These are phyloP conservation scores for Phytophthora foliorum DNA, from an alignment of 352 stramenopile genomes.

Conservation along the genomic window DNA sequence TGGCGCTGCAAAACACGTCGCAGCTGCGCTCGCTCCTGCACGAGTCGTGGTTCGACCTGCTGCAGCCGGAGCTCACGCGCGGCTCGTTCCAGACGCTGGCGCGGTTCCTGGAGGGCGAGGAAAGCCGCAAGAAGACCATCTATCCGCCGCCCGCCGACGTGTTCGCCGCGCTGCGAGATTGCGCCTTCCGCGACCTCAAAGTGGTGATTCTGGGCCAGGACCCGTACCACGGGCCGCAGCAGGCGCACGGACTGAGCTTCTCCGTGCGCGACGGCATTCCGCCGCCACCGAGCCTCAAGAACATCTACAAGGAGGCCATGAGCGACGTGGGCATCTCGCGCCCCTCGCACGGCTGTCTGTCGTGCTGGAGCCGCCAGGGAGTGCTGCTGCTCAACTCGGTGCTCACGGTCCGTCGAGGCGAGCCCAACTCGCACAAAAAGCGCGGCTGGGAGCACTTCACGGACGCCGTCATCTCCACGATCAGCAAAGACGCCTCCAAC, in stretches of 20 bases:
- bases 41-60: slow-evolving; percentile 63
- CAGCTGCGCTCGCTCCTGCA: slow-evolving; percentile 60
- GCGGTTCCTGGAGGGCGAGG: slow-evolving; percentile 61
- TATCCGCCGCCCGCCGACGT: slow-evolving; percentile 90
- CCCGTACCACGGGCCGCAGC: slow-evolving; percentile 88
- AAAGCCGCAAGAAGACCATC: slow-evolving; percentile 77
- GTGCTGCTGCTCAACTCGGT: slow-evolving; percentile 99
- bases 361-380: slow-evolving; percentile 94
- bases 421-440: slow-evolving; percentile 97
- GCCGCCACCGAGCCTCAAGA: slow-evolving; percentile 95
- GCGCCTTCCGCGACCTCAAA: slow-evolving; percentile 87
- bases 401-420: slow-evolving; percentile 94
- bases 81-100: slow-evolving; percentile 59
- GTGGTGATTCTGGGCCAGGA: slow-evolving; percentile 96
- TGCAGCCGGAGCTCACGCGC: slow-evolving; percentile 59
- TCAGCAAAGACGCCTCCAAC: slow-evolving; percentile 81
- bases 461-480: slow-evolving; percentile 92
- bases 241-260: slow-evolving; percentile 92
- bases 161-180: slow-evolving; percentile 93
- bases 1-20: slow-evolving; percentile 32
- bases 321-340: slow-evolving; percentile 76
- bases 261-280: slow-evolving; percentile 92
- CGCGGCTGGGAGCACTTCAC: slow-evolving; percentile 98
- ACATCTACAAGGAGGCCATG: slow-evolving; percentile 98
- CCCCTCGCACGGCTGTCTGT: slow-evolving; percentile 93